Percentiles rank a stretch among this genome's conserved stretches.
These are phyloP conservation scores for Fusarium multiceps DNA, from an alignment of 2,329 filamentous ascomycete species.

Conservation along the genomic window DNA sequence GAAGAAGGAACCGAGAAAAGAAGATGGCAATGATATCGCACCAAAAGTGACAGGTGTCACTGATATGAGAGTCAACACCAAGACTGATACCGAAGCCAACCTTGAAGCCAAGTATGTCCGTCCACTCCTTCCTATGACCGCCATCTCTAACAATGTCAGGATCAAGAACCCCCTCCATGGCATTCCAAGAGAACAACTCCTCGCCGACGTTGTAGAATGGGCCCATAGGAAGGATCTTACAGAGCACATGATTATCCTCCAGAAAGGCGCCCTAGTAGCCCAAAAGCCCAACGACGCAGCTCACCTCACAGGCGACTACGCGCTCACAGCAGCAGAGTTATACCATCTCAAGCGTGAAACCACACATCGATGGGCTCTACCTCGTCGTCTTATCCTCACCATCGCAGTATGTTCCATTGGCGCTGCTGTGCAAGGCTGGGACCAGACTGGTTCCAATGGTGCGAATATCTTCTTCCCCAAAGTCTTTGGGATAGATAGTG, in stretches of 20 bases:
- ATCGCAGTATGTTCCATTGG: constrained; percentile 53
- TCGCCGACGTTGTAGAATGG: constrained; percentile 66
- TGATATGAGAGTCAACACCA: not conserved
- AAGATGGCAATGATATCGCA: not conserved
- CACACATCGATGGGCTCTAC: constrained; percentile 62
- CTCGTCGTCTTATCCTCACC: constrained; percentile 31
- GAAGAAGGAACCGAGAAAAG: not conserved
- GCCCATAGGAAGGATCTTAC: constrained; percentile 57
- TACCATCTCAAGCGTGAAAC: constrained; percentile 55
- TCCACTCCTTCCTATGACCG: not conserved
- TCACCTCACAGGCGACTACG: constrained; percentile 50
- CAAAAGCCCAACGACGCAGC: constrained; percentile 59
- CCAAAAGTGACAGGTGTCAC: not conserved
- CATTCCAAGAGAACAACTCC: constrained; percentile 62
- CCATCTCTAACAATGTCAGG: not conserved
- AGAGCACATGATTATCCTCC: constrained; percentile 55
- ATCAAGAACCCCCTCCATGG: constrained; percentile 61
- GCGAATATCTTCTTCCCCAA: constrained; percentile 69
- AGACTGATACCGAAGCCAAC: not conserved
- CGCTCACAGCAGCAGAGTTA: constrained; percentile 48
- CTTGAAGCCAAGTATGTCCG: not conserved
- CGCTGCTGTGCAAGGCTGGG: constrained; percentile 71
- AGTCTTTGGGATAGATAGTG: not conserved
- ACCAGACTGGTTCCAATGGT: constrained; percentile 71
- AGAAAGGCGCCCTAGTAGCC: constrained; percentile 47